phyloP scores from a whole-genome alignment of 2,329 filamentous ascomycete genomes.

The Chaetomiaceae sp. region DNA sequence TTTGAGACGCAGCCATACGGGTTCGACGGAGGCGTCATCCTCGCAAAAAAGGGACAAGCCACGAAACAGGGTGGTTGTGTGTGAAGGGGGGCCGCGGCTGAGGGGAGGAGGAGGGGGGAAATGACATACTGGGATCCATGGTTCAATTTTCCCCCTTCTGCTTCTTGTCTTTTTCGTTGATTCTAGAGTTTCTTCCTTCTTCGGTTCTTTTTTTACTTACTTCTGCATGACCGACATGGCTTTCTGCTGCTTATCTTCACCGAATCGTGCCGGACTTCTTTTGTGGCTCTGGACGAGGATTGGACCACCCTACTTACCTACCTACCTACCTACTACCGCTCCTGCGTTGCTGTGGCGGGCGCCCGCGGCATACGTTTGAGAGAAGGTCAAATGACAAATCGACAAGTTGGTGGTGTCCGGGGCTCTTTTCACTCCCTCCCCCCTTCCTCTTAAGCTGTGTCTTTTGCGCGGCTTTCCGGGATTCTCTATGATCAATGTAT shows the following conservation, averaged over 20 bases:
- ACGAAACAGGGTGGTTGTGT: constrained; percentile 14
- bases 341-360: no score
- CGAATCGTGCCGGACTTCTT: background rate
- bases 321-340: no score
- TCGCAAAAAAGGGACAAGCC: constrained; percentile 14
- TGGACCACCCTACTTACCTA: no score
- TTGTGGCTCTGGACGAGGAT: constrained; percentile 5
- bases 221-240: constrained; percentile 47
- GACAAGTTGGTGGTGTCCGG: no score
- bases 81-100: constrained; percentile 19
- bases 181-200: constrained; percentile 33
- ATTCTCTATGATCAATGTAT: no score
- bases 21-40: constrained; percentile 12
- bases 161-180: constrained; percentile 32
- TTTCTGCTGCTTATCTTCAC: constrained; percentile 37
- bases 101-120: constrained; percentile 10
- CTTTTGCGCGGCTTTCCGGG: constrained; percentile 14
- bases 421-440: no score
- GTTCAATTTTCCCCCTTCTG: background rate
- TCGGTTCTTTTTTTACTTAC: constrained; percentile 35
- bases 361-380: no score
- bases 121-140: constrained; percentile 4
- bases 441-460: no score
- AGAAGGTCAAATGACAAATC: no score
- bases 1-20: constrained; percentile 12